These are phyloP conservation scores for Termitomyces titanicus DNA, from an alignment of 768 basidiomycete genomes.

Conservation along the genomic window DNA sequence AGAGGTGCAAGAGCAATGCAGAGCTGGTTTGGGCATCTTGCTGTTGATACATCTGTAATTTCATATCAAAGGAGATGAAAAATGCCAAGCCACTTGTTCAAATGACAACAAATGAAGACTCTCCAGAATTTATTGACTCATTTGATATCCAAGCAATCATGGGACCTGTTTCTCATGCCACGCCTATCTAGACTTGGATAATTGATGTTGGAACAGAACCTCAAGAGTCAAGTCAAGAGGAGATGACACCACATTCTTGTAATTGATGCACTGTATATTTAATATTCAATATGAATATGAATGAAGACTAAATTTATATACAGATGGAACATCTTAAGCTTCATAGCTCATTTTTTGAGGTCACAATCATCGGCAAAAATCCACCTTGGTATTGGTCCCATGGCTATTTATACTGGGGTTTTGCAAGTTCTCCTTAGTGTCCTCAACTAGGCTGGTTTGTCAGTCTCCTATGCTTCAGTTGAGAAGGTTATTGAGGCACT, in stretches of 20 bases:
- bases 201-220: background rate
- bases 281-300: no score
- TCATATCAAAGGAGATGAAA: background rate
- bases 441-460: constrained; percentile 1
- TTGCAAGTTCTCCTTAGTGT: background rate
- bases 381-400: constrained; percentile 1
- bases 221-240: background rate
- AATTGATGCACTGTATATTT: background rate
- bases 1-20: background rate
- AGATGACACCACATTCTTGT: background rate
- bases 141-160: background rate
- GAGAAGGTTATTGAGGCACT: background rate
- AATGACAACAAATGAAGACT: background rate
- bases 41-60: background rate
- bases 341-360: background rate
- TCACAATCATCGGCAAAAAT: background rate
- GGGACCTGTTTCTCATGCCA: background rate
- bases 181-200: background rate
- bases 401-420: constrained; percentile 2
- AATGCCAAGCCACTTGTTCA: background rate
- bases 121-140: background rate
- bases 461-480: constrained; percentile 4
- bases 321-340: background rate
- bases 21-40: background rate
- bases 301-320: no score